Evolutionary conservation across 208 protist species (phyloP), one percentile per base, ranked within the genome.

Genomic region (Leishmania guyanensis): DNA sequence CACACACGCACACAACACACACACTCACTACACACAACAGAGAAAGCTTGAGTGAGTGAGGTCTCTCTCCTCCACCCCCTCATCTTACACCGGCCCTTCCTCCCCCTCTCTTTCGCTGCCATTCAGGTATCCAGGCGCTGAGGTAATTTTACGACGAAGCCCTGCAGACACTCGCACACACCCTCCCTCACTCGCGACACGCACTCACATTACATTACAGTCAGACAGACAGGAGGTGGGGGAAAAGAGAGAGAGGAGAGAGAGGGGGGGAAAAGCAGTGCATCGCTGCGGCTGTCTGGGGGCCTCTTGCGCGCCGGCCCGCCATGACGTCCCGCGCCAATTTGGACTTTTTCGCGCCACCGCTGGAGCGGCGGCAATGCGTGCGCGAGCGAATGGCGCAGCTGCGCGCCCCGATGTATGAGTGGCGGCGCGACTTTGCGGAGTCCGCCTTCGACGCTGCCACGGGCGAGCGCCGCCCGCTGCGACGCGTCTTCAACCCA

Each of bases 331-430:
- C 62, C 5, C 75, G 66, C 46, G 72, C 62, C 26, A 75, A 87
- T 14, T 66, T 91, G 5, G 89, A 92, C 78, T 92, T 92, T 54
- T 89, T 86, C 77, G 84, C 81, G 5, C 88, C 81, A 3, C 54
- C 65, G 10, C 78, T 72, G 26, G 83, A 86, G 80, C 78, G 78
- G 36, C 80, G 71, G 3, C 75, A 88, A 8, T 43, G 68, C 46
- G 48, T 62, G 5, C 78, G 82, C 43, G 56, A 64, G 20, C 86
- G 85, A 20, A 71, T 89, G 22, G 71, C 79, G 43, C 82, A 79
- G 60, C 80, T 88, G 77, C 90, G 90, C 62, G 85, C 85, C 46
- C 46, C 58, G 58, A 90, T 94, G 85, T 92, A 84, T 62, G 73
- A 82, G 29, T 93, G 88, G 89, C 86, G 88, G 68, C 77, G 75